Evolutionary conservation across 139 green algal species (phyloP), one percentile per base, ranked within the genome.

Genomic region (Closterium sp.): DNA sequence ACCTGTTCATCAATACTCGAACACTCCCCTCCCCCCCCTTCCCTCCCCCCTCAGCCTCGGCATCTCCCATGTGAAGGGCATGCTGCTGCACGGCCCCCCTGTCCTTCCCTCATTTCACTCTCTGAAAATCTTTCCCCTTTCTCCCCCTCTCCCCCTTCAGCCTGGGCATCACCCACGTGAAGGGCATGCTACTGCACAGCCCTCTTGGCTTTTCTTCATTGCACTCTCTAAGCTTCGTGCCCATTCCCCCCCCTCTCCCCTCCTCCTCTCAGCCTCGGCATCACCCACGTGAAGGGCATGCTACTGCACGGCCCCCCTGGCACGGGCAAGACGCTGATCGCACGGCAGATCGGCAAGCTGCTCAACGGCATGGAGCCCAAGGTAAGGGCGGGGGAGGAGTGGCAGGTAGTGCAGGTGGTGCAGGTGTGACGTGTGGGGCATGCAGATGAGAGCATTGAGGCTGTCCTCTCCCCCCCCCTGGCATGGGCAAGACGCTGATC

Each of bases 251-350:
- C 21, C 38, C 7, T 12, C 21, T 21, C 6, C 38, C 38, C 38
- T 66, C 6, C 21, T 21, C 7, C 38, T 12, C 38, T 19, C 86
- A 94, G 91, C 36, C 95, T 99, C 86, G 98, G 98, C 90, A 99
- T 99, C 91, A 95, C 97, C 89, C 98, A 99, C 95, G 97, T 99
- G 35, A 98, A 98, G 93, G 98, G 98, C 34, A 97, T 98, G 91
- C 93, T 98, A 90, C 95, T 98, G 86, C 93, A 96, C 87, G 97
- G 97, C 3, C 94, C 94, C 3, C 94, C 95, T 38, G 97, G 97
- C 81, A 99, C 98, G 43, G 98, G 98, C 87, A 99, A 99, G 96
- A 99, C 98, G 2, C 96, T 99, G 28, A 99, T 99, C 38, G 98
- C 98, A 0, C 95, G 98, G 0, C 98, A 99, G 93, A 98, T 99